A percentile compares a stretch with the other conserved stretches of the same genome.
Evolutionary conservation across 2,329 filamentous ascomycete species (phyloP).

Genomic region (Trichoderma polysporum): DNA sequence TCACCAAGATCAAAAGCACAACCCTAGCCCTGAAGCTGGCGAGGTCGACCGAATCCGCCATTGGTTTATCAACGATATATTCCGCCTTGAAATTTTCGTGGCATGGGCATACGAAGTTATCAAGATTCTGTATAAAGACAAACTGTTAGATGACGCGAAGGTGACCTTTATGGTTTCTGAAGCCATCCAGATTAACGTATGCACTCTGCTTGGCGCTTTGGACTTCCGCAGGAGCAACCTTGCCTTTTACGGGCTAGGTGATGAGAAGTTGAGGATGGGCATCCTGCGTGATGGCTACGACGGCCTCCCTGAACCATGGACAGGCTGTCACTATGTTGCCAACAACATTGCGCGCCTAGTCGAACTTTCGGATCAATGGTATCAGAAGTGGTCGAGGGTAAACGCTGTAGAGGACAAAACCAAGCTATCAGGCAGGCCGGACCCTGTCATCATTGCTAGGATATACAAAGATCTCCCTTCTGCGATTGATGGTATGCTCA

Average conservation of each 20-base stretch:
- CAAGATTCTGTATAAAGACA: constrained; percentile 67
- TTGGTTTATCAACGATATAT: constrained; percentile 79
- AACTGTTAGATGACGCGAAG: constrained; percentile 53
- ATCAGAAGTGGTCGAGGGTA: constrained; percentile 50
- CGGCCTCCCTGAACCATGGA: constrained; percentile 80
- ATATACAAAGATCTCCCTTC: constrained; percentile 50
- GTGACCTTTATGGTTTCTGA: constrained; percentile 63
- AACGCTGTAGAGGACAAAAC: constrained; percentile 32
- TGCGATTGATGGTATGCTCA: constrained; percentile 56
- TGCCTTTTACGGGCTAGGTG: constrained; percentile 68
- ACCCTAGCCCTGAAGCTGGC: constrained; percentile 61
- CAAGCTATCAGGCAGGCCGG: constrained; percentile 37
- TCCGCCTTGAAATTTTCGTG: constrained; percentile 70
- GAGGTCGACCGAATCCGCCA: constrained; percentile 79
- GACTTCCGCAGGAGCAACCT: constrained; percentile 72
- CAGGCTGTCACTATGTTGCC: constrained; percentile 63
- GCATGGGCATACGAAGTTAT: constrained; percentile 78
- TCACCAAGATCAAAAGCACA: constrained; percentile 72
- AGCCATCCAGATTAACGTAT: constrained; percentile 64
- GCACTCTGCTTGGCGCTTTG: constrained; percentile 56
- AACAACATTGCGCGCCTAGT: constrained; percentile 62
- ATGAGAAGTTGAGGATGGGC: constrained; percentile 65
- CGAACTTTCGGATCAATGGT: constrained; percentile 57
- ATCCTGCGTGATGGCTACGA: constrained; percentile 64
- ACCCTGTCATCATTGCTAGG: constrained; percentile 43